Evolutionary conservation across 257 asterid species (phyloP).

Genomic region (Solanum paucissectum): DNA sequence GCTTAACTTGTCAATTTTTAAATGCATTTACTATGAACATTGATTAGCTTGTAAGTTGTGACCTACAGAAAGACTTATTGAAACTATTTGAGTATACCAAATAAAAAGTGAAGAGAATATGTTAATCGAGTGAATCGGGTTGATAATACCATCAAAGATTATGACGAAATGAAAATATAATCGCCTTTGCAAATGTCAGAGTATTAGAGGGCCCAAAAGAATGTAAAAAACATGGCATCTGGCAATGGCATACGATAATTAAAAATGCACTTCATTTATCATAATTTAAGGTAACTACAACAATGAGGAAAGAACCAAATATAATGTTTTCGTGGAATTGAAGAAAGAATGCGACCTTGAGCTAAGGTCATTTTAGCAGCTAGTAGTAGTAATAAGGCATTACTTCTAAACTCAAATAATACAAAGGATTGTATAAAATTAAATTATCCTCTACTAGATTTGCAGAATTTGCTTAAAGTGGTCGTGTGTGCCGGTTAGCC

Average conservation of each 20-base stretch:
- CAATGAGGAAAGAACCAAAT: background rate
- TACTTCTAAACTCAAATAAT: background rate
- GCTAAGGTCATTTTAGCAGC: conserved; percentile 35
- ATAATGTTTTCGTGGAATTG: conserved; percentile 2
- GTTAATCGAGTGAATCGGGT: background rate
- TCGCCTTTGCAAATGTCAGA: background rate
- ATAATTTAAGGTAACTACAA: background rate
- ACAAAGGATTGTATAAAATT: background rate
- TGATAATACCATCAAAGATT: background rate
- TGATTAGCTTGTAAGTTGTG: background rate
- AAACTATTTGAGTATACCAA: background rate
- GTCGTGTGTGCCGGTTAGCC: conserved; percentile 46
- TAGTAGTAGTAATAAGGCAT: background rate
- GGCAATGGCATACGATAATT: background rate
- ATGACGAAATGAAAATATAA: background rate
- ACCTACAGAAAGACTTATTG: background rate
- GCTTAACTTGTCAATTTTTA: background rate
- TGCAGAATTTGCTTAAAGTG: conserved; percentile 18
- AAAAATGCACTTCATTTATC: background rate
- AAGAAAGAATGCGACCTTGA: conserved; percentile 51
- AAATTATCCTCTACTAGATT: background rate
- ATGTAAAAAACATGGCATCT: background rate
- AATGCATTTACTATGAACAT: background rate
- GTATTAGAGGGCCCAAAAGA: background rate
- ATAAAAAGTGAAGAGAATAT: background rate